These are phyloP conservation scores for Trypanosoma cruzi DNA, from an alignment of 208 protist species.

Conservation along the genomic window DNA sequence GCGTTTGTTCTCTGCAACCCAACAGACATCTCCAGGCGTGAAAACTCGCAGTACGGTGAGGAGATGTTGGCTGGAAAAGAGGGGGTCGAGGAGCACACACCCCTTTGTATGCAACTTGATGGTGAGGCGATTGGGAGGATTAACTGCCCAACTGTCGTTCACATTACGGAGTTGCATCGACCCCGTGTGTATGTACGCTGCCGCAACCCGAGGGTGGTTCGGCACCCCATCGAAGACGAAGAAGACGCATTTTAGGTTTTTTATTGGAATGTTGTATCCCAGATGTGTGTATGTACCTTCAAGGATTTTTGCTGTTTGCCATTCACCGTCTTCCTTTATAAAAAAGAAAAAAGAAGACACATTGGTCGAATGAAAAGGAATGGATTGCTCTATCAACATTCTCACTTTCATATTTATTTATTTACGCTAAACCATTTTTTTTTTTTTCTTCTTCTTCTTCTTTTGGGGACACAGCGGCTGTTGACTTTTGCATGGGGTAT, in stretches of 20 bases:
- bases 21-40: slow-evolving; percentile 39
- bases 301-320: slow-evolving; percentile 7
- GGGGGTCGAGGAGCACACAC: slow-evolving; percentile 4
- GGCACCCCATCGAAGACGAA: neutral
- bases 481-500: too few relatives aligned
- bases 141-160: slow-evolving; percentile 56
- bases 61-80: neutral
- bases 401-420: too few relatives aligned
- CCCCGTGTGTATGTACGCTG: slow-evolving; percentile 58
- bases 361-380: too few relatives aligned
- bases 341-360: too few relatives aligned
- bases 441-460: neutral
- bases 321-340: too few relatives aligned
- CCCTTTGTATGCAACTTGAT: slow-evolving; percentile 75
- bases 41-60: neutral
- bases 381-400: too few relatives aligned
- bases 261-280: neutral
- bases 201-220: slow-evolving; percentile 55
- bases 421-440: too few relatives aligned
- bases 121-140: slow-evolving; percentile 71
- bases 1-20: slow-evolving; percentile 79
- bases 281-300: slow-evolving; percentile 8
- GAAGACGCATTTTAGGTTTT: neutral
- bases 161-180: slow-evolving; percentile 34
- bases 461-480: too few relatives aligned